phyloP scores from a whole-genome alignment of 2,329 filamentous ascomycete species.

The Coleophoma crateriformis region DNA sequence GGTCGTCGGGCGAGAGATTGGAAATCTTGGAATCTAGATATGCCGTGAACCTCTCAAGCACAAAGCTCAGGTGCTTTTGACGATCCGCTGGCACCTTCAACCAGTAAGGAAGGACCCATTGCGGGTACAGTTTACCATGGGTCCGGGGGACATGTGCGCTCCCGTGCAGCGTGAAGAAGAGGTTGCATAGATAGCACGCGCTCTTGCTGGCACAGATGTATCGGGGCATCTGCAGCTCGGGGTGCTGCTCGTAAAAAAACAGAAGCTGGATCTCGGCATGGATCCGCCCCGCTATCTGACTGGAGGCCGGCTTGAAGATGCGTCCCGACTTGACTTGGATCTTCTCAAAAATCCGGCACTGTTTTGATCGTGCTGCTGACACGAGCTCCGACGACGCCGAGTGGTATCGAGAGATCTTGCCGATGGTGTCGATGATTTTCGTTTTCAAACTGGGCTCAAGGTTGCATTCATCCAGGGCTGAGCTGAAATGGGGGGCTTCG shows the following conservation, averaged over 20 bases:
- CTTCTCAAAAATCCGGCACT: slow-evolving; percentile 16
- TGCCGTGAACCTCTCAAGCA: too few relatives aligned
- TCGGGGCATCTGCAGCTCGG: slow-evolving; percentile 27
- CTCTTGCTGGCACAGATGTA: slow-evolving; percentile 43
- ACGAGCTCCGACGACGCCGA: slow-evolving; percentile 20
- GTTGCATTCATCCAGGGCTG: slow-evolving; percentile 3
- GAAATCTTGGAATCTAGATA: too few relatives aligned
- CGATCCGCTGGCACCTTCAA: slow-evolving; percentile 9
- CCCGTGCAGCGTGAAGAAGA: slow-evolving; percentile 36
- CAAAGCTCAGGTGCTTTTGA: neutral
- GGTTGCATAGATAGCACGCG: slow-evolving; percentile 45
- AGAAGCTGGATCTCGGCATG: slow-evolving; percentile 47
- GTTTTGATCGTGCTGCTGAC: slow-evolving; percentile 14
- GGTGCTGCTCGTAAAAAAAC: slow-evolving; percentile 32
- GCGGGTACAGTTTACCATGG: slow-evolving; percentile 38
- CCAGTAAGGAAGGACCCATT: slow-evolving; percentile 37
- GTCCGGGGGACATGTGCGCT: slow-evolving; percentile 33
- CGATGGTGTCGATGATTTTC: slow-evolving; percentile 19
- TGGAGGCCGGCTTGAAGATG: slow-evolving; percentile 7
- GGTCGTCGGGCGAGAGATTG: too few relatives aligned
- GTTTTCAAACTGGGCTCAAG: slow-evolving; percentile 9
- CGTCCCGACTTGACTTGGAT: slow-evolving; percentile 16
- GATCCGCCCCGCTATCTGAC: slow-evolving; percentile 23
- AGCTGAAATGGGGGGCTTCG: neutral
- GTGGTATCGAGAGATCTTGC: slow-evolving; percentile 26